Base-by-base conservation (phyloP, 208 protist genomes). In the Acanthamoeba comandoni region DNA sequence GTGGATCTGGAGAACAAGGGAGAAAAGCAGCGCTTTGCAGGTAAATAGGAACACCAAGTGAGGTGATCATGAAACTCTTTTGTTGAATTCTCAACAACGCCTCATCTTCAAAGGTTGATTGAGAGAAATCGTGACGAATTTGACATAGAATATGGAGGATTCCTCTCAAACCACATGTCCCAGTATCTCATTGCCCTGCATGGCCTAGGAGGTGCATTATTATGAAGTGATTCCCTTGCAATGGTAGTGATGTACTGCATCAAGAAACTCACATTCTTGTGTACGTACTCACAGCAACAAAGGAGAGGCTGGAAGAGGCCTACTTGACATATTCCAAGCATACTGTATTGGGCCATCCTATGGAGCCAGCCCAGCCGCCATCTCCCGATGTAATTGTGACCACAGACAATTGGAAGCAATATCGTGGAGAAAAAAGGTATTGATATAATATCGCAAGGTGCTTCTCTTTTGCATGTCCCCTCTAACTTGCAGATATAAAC, bases 141-240 rank as follows among this genome's bases (percentile, higher is more conserved):
- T 29, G n/a, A 84, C 73, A 84, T 84, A 22, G 73, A 84, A 29
- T 84, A 84, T 17, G n/a, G 26, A 17, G 73, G 73, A n/a, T 84
- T 39, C 15, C 31, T 84, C 22, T 48, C 24, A 9, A 84, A 84
- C 48, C 73, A 84, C 43, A 84, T 84, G 73, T 84, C 73, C 22
- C 73, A 84, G 26, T 52, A 60, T 24, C 73, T 84, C 9, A 53
- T 84, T n/a, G 73, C 73, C 15, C 73, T 84, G 49, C 60, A 84
- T 26, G 51, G 60, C 49, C 73, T 84, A 11, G 73, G 73, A 62
- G 73, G 73, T 84, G 9, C 67, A 1, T 43, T 43, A 43, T 43
- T 43, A 43, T 43, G 24, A 19, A 15, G 5, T 64, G 57, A 60
- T 60, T 60, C 55, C 22, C 64, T 8, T 75, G 5, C 67, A n/a